Base-by-base conservation (phyloP, 495 filamentous ascomycete species). In the Penicillium chermesinum region DNA sequence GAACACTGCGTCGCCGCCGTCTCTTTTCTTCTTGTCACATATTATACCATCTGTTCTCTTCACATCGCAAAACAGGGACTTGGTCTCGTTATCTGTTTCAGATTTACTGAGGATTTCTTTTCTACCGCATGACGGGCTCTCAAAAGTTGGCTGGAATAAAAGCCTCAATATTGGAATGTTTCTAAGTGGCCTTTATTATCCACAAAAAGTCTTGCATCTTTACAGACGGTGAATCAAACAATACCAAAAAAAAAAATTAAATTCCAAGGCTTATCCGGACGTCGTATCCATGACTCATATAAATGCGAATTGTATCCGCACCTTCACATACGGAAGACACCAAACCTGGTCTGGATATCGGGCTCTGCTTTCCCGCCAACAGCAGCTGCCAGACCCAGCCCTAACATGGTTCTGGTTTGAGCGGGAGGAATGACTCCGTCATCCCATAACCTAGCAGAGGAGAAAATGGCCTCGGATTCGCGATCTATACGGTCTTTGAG, bases 381-480 rank as follows among this genome's bases (percentile, higher is more conserved):
- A 15, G 90, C 89, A 57, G 87, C 88, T 54, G 78, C 76, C 66
- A 98, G 68, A 2, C 89, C 88, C 52, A 97, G 61, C 0, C 90
- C 93, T 12, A 98, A 69, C 48, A 95, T 86, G 32, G 75, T 71
- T 64, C 93, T 75, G 35, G 93, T 97, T 59, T 97, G 89, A 41
- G 82, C 80, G 0, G 93, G 93, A 0, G 87, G 87, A 48, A 97
- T 96, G 2, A 98, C 80, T 2, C 93, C 93, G 61, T 98, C 93
- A 63, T 98, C 91, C 93, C 93, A 98, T 50, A 98, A 61, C 45
- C 94, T 79, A 14, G 93, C 93, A 32, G 81, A 86, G 2, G 88
- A 91, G 62, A 89, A 98, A 0, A 85, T 80, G 0, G 88, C 91
- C 50, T 93, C 85, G 38, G 88, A 95, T 72, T 98, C 94, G 18